Evolutionary conservation across 371 early-diverging fungal species (phyloP).

Genomic region (Mucor plumbeus): DNA sequence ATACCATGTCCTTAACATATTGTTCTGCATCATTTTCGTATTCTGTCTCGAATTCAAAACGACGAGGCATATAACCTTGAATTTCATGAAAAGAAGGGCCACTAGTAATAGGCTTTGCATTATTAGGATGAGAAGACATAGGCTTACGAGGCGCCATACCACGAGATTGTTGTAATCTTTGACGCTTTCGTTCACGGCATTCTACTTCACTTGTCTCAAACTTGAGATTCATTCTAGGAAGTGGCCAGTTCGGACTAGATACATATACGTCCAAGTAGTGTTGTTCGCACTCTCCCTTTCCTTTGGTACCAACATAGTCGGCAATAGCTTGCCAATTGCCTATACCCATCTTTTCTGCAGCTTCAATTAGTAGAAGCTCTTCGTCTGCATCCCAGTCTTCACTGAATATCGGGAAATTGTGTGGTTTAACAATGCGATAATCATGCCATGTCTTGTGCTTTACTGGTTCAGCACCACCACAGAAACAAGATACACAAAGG

Average conservation of each 20-base stretch:
- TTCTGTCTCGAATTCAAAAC: constrained; percentile 98
- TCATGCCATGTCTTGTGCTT: constrained; percentile 86
- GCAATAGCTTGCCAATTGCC: constrained; percentile 98
- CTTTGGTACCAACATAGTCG: constrained; percentile 92
- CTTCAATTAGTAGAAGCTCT: constrained; percentile 94
- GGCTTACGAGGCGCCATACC: constrained; percentile 42
- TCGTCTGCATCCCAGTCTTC: constrained; percentile 97
- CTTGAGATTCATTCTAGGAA: constrained; percentile 67
- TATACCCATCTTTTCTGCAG: constrained; percentile 90
- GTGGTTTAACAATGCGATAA: constrained; percentile 87
- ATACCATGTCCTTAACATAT: constrained; percentile 90
- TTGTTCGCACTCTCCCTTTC: constrained; percentile 84
- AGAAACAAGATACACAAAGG: constrained; percentile 95
- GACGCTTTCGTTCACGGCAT: constrained; percentile 47
- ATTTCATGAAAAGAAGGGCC: constrained; percentile 96
- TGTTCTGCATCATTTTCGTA: constrained; percentile 96
- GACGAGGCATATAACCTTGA: constrained; percentile 97
- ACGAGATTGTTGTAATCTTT: constrained; percentile 48
- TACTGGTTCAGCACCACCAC: constrained; percentile 82
- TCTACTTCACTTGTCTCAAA: constrained; percentile 52
- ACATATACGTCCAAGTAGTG: constrained; percentile 93
- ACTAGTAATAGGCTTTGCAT: constrained; percentile 73
- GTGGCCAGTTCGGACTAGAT: constrained; percentile 75
- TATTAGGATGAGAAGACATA: constrained; percentile 32
- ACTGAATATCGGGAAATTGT: constrained; percentile 87